Conservation (phyloP, 2,329 filamentous ascomycete species). For the Ophiobolus disseminans region DNA sequence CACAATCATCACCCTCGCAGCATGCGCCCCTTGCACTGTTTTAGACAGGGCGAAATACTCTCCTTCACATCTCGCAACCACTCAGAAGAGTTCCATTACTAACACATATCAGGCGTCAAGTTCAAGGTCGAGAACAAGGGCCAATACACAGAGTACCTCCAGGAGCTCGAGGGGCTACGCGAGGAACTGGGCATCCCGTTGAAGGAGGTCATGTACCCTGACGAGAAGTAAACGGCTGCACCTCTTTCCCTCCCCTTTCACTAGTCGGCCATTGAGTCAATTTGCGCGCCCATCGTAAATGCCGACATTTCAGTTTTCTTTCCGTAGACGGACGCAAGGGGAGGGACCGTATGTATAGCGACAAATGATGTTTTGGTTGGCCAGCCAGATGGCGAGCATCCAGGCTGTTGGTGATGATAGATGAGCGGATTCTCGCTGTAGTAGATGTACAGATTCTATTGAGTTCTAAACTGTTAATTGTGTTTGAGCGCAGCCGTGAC, state of each 20-base stretch:
- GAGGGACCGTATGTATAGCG: constrained; percentile 34
- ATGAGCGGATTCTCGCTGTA: constrained; percentile 36
- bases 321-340: constrained; percentile 28
- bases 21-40: no score
- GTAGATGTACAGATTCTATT: constrained; percentile 38
- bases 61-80: constrained; percentile 8
- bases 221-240: constrained; percentile 43
- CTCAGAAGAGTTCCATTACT: constrained; percentile 25
- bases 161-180: constrained; percentile 88
- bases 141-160: constrained; percentile 96
- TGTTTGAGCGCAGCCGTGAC: no score
- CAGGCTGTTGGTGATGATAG: constrained; percentile 10
- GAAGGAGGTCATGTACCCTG: constrained; percentile 91
- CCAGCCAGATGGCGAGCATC: constrained; percentile 20
- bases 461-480: no score
- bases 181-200: constrained; percentile 91
- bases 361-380: constrained; percentile 33
- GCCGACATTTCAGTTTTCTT: constrained; percentile 29
- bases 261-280: constrained; percentile 21
- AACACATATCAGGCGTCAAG: constrained; percentile 77
- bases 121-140: constrained; percentile 98
- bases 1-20: neutral
- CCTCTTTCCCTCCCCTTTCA: constrained; percentile 16
- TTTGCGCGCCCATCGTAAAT: constrained; percentile 26
- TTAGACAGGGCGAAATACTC: no score